Base-by-base conservation (phyloP, 176 grass and related monocot genomes). In the Oryza punctata region DNA sequence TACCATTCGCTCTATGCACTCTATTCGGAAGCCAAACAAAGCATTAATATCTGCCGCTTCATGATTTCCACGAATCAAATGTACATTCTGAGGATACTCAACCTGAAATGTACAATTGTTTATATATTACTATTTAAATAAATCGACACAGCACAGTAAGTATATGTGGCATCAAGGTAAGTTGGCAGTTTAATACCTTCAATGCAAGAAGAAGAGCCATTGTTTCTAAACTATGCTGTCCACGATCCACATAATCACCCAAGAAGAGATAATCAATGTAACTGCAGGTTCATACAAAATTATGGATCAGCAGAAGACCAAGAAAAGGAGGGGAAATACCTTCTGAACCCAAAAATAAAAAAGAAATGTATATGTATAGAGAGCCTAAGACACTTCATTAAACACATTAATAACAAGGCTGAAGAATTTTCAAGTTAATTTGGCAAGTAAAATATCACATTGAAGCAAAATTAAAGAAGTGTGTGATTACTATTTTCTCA, bases 1-100 rank as follows among this genome's bases (percentile, higher is more conserved):
- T 96, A 99, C 97, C 97, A 99, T 99, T 81, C 97, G 86, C 72
- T 99, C 97, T 72, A 99, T 99, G 85, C 97, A 99, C 76, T 99
- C 97, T 82, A 96, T 99, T 65, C 97, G 89, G 84, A 99, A 99
- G 67, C 97, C 97, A 85, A 99, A 99, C 29, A 99, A 87, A 76
- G 97, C 97, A 90, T 99, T 99, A 76, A 99, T 99, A 73, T 99
- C 97, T 30, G 97, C 93, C 68, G 97, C 97, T 69, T 99, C 97
- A 74, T 99, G 97, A 71, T 99, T 99, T 80, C 97, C 97, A 75
- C 97, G 97, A 82, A 99, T 99, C 86, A 99, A 91, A 90, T 99
- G 97, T 46, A 99, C 91, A 69, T 92, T 99, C 85, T 99, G 77
- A 82, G 91, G 78, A 91, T 96, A 81, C 73, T 99, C 97, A 74